These are phyloP conservation scores for Penicillium janthinellum DNA, from an alignment of 2,329 filamentous ascomycete genomes.

Conservation along the genomic window DNA sequence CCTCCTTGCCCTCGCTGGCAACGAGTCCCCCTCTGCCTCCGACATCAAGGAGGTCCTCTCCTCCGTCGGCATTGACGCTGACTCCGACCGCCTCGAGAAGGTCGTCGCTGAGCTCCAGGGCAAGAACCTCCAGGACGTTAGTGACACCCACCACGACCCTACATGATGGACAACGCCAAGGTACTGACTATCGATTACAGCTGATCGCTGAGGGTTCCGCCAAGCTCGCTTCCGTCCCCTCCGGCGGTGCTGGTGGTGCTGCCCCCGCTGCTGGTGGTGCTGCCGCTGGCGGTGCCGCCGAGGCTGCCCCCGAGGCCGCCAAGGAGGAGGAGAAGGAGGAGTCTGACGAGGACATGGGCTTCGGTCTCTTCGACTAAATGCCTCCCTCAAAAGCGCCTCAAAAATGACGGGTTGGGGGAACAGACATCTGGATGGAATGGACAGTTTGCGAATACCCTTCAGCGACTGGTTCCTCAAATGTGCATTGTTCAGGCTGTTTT, in stretches of 20 bases:
- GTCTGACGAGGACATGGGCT: conserved; percentile 74
- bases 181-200: conserved; percentile 51
- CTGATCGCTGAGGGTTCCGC: conserved; percentile 84
- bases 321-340: conserved; percentile 81
- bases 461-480: conserved; percentile 32
- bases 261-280: conserved; percentile 55
- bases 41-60: conserved; percentile 89
- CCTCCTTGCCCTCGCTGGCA: conserved; percentile 91
- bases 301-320: conserved; percentile 66
- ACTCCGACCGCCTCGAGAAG: conserved; percentile 79
- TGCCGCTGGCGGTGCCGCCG: conserved; percentile 68
- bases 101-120: conserved; percentile 75
- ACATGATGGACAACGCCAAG: not conserved
- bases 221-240: conserved; percentile 98
- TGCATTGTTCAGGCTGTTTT: conserved; percentile 36
- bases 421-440: conserved; percentile 37
- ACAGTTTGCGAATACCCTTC: conserved; percentile 33
- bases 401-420: conserved; percentile 68
- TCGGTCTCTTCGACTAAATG: conserved; percentile 67
- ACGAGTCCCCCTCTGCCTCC: conserved; percentile 77
- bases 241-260: conserved; percentile 71
- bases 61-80: conserved; percentile 93
- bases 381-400: conserved; percentile 29
- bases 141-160: conserved; percentile 32
- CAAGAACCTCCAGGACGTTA: conserved; percentile 82